Base-by-base conservation (phyloP, 306 rosid genomes). In the Acacia melanoxylon region DNA sequence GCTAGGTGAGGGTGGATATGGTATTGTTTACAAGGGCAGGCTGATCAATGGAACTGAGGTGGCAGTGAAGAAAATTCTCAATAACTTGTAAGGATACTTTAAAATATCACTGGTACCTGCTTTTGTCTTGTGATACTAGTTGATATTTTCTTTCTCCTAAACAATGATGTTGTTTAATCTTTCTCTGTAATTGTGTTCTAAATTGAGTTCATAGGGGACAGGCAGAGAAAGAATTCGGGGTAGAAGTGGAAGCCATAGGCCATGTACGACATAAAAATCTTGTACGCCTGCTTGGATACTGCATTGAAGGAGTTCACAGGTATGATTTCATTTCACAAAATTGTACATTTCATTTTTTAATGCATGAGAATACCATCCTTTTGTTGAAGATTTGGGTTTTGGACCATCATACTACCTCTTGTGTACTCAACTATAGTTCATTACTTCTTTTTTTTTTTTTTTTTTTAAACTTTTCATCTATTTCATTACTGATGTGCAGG, bases 241-340 rank as follows among this genome's bases (percentile, higher is more conserved):
- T 95, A 82, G 98, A 95, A 89, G 99, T 95, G 85, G 99, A 95
- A 86, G 99, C 99, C 56, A 95, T 95, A 74, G 99, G 99, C 42
- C 98, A 95, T 88, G 98, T 95, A 81, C 87, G 97, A 78, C 99
- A 95, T 83, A 95, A 95, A 83, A 94, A 95, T 88, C 98, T 95
- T 59, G 99, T 93, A 67, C 98, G 98, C 24, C 88, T 95, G 25
- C 90, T 95, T 15, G 99, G 99, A 72, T 95, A 90, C 83, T 95
- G 99, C 75, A 76, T 93, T 25, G 99, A 95, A 88, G 99, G 98
- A 75, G 98, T 93, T 83, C 90, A 93, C 83, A 93, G 99, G 99
- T 93, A 40, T 37, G 41, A 24, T 78, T 14, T 33, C 56, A 41
- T 75, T 76, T 75, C 4, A 45, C 72, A 59, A 70, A 24, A 54